These are phyloP conservation scores for Nowakowskiella sp. DNA, from an alignment of 192 early-diverging fungal species.

Conservation along the genomic window DNA sequence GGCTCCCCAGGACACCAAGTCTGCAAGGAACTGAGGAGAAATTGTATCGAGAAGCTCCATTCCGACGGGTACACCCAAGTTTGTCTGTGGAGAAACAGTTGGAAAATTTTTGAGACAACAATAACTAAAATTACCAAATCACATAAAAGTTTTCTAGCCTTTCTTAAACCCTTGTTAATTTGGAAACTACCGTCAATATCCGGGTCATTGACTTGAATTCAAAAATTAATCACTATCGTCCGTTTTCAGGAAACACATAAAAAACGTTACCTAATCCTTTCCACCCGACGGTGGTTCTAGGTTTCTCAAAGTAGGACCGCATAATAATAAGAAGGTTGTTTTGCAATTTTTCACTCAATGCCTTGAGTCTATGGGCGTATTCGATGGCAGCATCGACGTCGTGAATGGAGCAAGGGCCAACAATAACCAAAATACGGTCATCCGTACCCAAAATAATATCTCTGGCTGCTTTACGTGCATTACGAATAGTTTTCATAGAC, in stretches of 20 bases:
- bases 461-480: constrained; percentile 28
- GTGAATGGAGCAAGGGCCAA: constrained; percentile 97
- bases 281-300: constrained; percentile 87
- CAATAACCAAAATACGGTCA: constrained; percentile 86
- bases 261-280: too few relatives aligned
- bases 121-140: constrained; percentile 46
- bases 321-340: constrained; percentile 74
- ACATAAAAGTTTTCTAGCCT: constrained; percentile 68
- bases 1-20: constrained; percentile 91
- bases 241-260: too few relatives aligned
- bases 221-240: too few relatives aligned
- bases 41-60: constrained; percentile 91
- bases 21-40: constrained; percentile 88
- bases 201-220: constrained; percentile 81
- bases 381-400: constrained; percentile 77
- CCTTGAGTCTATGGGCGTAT: constrained; percentile 49
- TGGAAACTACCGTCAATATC: constrained; percentile 60
- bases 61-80: constrained; percentile 74
- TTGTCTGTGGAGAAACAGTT: constrained; percentile 36
- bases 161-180: constrained; percentile 89
- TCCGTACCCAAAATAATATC: constrained; percentile 68
- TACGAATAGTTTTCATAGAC: constrained; percentile 10
- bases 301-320: constrained; percentile 98
- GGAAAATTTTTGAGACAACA: constrained; percentile 54
- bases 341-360: constrained; percentile 16